These are phyloP conservation scores for Phylloporus rhodoxanthus DNA, from an alignment of 768 basidiomycete species.

Conservation along the genomic window DNA sequence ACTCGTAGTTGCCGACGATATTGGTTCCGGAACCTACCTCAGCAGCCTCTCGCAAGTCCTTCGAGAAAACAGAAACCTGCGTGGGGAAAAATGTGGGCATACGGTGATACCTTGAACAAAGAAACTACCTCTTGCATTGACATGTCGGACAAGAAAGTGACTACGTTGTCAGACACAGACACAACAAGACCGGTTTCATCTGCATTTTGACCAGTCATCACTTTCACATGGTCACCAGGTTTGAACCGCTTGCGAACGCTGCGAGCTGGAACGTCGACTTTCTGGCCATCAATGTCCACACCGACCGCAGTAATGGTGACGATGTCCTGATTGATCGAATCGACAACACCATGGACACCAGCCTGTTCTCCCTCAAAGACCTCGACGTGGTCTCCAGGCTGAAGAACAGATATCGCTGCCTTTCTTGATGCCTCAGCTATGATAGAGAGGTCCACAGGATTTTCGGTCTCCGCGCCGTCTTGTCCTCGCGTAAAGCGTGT, in stretches of 20 bases:
- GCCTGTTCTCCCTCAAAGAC: slow-evolving; percentile 96
- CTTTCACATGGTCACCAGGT: slow-evolving; percentile 97
- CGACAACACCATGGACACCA: slow-evolving; percentile 88
- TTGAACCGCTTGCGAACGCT: slow-evolving; percentile 94
- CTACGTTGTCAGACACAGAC: slow-evolving; percentile 81
- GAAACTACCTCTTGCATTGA: slow-evolving; percentile 81
- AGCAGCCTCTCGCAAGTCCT: slow-evolving; percentile 94
- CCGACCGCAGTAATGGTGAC: slow-evolving; percentile 78
- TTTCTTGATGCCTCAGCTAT: slow-evolving; percentile 91
- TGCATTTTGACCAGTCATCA: slow-evolving; percentile 90
- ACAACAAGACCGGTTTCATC: slow-evolving; percentile 97
- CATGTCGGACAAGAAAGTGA: slow-evolving; percentile 97
- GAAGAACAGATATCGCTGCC: slow-evolving; percentile 87
- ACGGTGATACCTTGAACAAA: background rate
- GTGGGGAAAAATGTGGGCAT: slow-evolving; percentile 2
- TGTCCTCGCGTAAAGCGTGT: slow-evolving; percentile 78
- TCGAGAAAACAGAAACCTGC: slow-evolving; percentile 93
- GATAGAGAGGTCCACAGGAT: slow-evolving; percentile 77
- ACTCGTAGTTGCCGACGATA: slow-evolving; percentile 85
- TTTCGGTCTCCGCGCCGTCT: slow-evolving; percentile 62
- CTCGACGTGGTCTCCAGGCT: slow-evolving; percentile 96
- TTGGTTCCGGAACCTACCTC: slow-evolving; percentile 93
- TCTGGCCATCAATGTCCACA: slow-evolving; percentile 80
- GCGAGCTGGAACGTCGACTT: slow-evolving; percentile 78
- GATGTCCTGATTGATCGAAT: slow-evolving; percentile 81